Evolutionary conservation across 768 basidiomycete genomes (phyloP), one percentile per base, ranked within the genome.

Genomic region (Candolleomyces efflorescens): DNA sequence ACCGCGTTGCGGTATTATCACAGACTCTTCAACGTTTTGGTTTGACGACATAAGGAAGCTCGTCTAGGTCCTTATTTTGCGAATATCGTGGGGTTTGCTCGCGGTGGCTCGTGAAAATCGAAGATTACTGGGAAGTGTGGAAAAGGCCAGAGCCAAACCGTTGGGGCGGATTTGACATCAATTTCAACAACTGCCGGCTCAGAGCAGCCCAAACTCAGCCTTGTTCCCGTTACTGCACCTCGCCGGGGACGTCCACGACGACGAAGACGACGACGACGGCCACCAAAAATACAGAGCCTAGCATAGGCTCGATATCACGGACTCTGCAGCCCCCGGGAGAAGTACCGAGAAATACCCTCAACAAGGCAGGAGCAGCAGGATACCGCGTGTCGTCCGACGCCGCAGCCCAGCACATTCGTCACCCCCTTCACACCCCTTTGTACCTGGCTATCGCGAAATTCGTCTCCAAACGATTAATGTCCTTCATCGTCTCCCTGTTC

Each of bases 401-500:
- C 27, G 27, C 27, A 27, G 27, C 27, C n/a, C 27, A 27, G 53
- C 39, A 46, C 22, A 26, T 2, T 54, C 53, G 53, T 45, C 22
- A 10, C 26, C n/a, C n/a, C n/a, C 23, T 49, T n/a, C 39, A 6
- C 36, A 20, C 15, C 22, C 39, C 58, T 3, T 52, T 20, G 9
- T 20, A 45, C 20, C 56, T 58, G 11, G 56, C 56, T 18, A n/a
- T n/a, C n/a, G 36, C 52, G 44, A 49, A 37, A 37, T 23, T 48
- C 37, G 27, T 55, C 54, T 56, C 58, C 51, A 53, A 64, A 57
- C 43, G 60, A 57, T 53, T 64, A 65, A 91, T 91, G 90, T 85
- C 85, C 60, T 74, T 87, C 65, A 67, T 90, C 64, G 65, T 78
- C 48, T 73, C 76, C 55, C 58, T 90, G 58, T 68, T 90, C 69